phyloP scores from a whole-genome alignment of 176 grass and related monocot genomes.

The Aegilops sharonensis region DNA sequence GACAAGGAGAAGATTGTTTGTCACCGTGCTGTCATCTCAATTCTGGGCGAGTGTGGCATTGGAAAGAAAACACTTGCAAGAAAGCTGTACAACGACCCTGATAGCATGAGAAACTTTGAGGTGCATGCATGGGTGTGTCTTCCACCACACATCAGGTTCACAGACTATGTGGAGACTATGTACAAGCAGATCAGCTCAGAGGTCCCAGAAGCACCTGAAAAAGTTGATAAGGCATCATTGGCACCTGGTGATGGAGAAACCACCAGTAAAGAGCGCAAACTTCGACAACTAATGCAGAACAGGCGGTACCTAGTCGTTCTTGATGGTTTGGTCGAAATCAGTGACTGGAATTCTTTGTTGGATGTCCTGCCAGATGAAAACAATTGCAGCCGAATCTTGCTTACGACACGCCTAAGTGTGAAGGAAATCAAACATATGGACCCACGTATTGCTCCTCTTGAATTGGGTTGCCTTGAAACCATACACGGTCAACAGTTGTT shows the following conservation, averaged over 20 bases:
- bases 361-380: constrained; percentile 30
- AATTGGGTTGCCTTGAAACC: constrained; percentile 22
- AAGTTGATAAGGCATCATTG: background rate
- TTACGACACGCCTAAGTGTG: constrained; percentile 35
- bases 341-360: constrained; percentile 43
- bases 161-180: constrained; percentile 40
- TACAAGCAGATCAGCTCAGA: constrained; percentile 33
- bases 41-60: constrained; percentile 38
- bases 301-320: constrained; percentile 41
- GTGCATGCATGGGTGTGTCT: constrained; percentile 47
- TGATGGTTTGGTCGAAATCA: constrained; percentile 40
- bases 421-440: constrained; percentile 48
- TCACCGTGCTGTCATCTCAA: constrained; percentile 30
- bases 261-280: constrained; percentile 8
- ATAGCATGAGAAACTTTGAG: constrained; percentile 40
- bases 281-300: constrained; percentile 13
- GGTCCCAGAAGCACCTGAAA: constrained; percentile 27
- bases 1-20: constrained; percentile 23
- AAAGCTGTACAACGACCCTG: constrained; percentile 33
- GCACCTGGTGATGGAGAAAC: constrained; percentile 2
- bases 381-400: constrained; percentile 39
- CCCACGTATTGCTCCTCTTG: constrained; percentile 18
- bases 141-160: constrained; percentile 38
- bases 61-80: constrained; percentile 49
- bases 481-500: constrained; percentile 34